Evolutionary conservation across 768 basidiomycete species (phyloP).

Genomic region (Cyclocybe cylindracea): DNA sequence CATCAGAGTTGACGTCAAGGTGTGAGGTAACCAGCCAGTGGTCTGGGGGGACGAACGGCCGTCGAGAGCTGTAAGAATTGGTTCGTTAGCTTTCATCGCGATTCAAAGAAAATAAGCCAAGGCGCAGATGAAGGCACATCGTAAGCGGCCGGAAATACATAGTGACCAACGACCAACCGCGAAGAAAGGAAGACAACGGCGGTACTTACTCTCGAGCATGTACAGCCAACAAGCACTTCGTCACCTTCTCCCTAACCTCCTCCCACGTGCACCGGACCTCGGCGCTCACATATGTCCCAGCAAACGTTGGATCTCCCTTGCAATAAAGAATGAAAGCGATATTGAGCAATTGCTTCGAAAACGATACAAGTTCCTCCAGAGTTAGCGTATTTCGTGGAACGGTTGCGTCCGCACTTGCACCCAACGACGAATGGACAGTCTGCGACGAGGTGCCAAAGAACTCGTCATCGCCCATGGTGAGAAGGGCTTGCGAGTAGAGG

Average conservation of each 20-base stretch:
- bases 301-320: conserved; percentile 37
- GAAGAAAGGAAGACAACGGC: not conserved
- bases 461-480: conserved; percentile 96
- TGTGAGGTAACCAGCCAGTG: conserved; percentile 78
- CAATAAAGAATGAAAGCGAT: conserved; percentile 76
- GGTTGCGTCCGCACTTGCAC: conserved; percentile 11
- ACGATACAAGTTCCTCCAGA: conserved; percentile 76
- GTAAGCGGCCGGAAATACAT: not conserved
- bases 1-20: conserved; percentile 37
- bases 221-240: conserved; percentile 76
- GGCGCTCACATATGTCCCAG: conserved; percentile 22
- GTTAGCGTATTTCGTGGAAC: conserved; percentile 69
- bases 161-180: too few relatives aligned
- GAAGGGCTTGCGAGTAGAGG: conserved; percentile 79
- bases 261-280: conserved; percentile 59
- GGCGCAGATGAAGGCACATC: conserved; percentile 1
- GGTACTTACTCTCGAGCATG: conserved; percentile 83
- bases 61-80: conserved; percentile 60
- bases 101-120: not conserved
- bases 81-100: too few relatives aligned
- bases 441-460: conserved; percentile 63
- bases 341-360: conserved; percentile 80
- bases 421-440: not conserved
- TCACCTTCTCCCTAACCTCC: conserved; percentile 72
- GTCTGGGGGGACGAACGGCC: conserved; percentile 77